Evolutionary conservation across 371 early-diverging fungal species (phyloP), one percentile per base, ranked within the genome.

Genomic region (Syncephalastrum sp.): DNA sequence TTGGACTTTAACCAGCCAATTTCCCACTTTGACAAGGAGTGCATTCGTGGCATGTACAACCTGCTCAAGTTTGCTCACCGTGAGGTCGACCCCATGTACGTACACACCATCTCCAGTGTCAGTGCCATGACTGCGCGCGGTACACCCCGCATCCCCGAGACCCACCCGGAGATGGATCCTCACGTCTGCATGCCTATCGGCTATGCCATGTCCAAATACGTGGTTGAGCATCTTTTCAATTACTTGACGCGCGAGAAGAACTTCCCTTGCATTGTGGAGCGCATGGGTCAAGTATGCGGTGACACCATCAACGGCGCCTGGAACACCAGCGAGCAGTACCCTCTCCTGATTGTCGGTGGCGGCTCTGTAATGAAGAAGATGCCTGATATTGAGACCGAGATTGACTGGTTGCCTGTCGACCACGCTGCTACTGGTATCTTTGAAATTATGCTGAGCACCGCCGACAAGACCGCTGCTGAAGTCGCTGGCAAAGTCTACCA

Each of bases 251-350:
- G 33, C 0, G 46, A 70, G 25, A 74, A 68, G 56, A 65, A 64
- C 14, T 58, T 72, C 12, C 70, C 71, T 6, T 56, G 63, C 10
- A 54, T 60, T 21, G 52, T 75, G 13, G 57, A 71, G 15, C 69
- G 75, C n/a, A 45, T 75, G 14, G 74, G 74, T 2, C 79, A 75
- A 59, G 60, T 73, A 16, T 65, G 63, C 33, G 74, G 74, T 15
- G 70, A 74, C 38, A 58, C 64, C 13, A 33, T 46, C 1, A 48
- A 63, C 19, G 79, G 75, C 19, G 64, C 66, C 3, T 78, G 79
- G 79, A 78, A 78, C 24, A 56, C 53, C 4, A 57, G 56, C 7
- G 79, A 78, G 17, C 69, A 71, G n/a, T 70, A 57, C 29, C 71
- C 77, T 10, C 44, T 70, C 5, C 59, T 73, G 68, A 56, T 73